phyloP scores from a whole-genome alignment of 2,329 filamentous ascomycete species.

The Verruconis gallopava region DNA sequence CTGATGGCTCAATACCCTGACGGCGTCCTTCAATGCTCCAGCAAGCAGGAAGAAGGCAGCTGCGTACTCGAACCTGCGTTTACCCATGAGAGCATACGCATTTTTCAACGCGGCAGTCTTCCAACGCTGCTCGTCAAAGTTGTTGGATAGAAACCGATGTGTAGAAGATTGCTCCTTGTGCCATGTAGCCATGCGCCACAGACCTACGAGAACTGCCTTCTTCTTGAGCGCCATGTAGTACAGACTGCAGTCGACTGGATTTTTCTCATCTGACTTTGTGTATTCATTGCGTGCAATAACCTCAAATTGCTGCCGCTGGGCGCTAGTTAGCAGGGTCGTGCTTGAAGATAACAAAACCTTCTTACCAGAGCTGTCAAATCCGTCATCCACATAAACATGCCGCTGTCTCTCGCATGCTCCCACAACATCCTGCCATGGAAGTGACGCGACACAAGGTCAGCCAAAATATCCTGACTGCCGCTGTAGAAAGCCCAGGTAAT shows the following conservation, averaged over 20 bases:
- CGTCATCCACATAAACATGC: constrained; percentile 89
- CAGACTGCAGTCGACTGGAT: constrained; percentile 80
- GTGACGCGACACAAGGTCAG: constrained; percentile 69
- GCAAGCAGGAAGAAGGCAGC: constrained; percentile 92
- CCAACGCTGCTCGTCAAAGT: constrained; percentile 81
- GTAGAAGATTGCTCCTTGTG: constrained; percentile 76
- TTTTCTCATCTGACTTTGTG: constrained; percentile 72
- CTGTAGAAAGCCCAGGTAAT: constrained; percentile 81
- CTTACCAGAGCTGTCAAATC: constrained; percentile 64
- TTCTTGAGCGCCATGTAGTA: constrained; percentile 86
- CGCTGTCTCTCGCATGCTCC: constrained; percentile 73
- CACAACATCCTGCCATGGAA: constrained; percentile 71
- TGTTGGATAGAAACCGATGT: constrained; percentile 68
- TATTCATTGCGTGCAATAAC: constrained; percentile 88
- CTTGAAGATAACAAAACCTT: constrained; percentile 11
- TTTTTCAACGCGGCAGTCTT: constrained; percentile 86
- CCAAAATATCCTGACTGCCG: constrained; percentile 74
- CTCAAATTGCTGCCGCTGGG: constrained; percentile 67
- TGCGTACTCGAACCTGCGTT: constrained; percentile 83
- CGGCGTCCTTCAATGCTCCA: constrained; percentile 70
- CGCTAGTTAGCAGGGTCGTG: neutral
- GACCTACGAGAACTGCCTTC: constrained; percentile 75
- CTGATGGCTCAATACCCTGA: constrained; percentile 75
- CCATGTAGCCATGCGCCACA: constrained; percentile 92
- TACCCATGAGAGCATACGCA: constrained; percentile 86